Conservation (phyloP, 441 rosid genomes). For the Rhodomyrtus psidioides region DNA sequence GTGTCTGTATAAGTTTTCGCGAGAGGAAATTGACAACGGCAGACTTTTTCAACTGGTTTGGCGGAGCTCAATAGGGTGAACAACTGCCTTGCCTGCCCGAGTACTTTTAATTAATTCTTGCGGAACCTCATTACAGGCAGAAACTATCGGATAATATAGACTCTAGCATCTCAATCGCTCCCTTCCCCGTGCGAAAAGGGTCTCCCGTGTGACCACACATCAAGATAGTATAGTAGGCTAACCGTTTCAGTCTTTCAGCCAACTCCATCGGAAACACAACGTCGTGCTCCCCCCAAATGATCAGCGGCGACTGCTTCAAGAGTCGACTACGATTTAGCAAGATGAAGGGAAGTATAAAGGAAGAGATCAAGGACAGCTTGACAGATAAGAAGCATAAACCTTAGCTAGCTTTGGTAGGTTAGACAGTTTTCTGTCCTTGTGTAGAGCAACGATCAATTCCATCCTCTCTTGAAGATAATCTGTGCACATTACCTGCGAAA, state of each 20-base stretch:
- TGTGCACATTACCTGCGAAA: slow-evolving; percentile 62
- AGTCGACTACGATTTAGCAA: neutral
- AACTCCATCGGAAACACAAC: neutral
- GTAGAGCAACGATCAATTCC: slow-evolving; percentile 51
- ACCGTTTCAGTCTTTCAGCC: slow-evolving; percentile 36
- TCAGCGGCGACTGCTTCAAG: slow-evolving; percentile 45
- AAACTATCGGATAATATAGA: neutral
- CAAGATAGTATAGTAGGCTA: neutral
- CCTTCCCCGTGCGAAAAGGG: neutral
- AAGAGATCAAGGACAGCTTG: neutral
- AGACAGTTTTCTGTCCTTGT: slow-evolving; percentile 47
- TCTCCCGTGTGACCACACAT: neutral
- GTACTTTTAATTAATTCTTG: neutral
- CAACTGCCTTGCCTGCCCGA: neutral
- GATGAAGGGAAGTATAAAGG: neutral
- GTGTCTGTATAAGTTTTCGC: neutral
- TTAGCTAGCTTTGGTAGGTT: slow-evolving; percentile 62
- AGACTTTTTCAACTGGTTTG: neutral
- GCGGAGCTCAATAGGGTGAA: neutral
- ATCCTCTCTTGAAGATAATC: slow-evolving; percentile 52
- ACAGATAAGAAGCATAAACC: slow-evolving; percentile 20
- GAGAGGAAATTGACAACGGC: neutral
- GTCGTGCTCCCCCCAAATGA: neutral
- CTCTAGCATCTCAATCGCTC: neutral
- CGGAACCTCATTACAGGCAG: neutral